Base-by-base conservation (phyloP, 768 basidiomycete species). In the Hygrocybe coccinea region DNA sequence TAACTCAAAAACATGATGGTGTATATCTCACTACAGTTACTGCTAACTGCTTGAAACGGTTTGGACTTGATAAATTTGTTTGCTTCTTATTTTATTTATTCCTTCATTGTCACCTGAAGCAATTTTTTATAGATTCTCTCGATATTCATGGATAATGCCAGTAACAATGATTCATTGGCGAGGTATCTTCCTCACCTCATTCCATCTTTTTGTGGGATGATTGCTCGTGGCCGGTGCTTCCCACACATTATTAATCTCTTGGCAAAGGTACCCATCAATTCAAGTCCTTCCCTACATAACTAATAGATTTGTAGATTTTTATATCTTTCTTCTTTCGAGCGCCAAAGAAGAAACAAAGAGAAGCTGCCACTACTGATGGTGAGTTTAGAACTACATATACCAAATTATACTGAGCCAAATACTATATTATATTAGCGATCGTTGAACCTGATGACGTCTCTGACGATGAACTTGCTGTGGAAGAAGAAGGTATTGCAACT, bases 211-310 rank as follows among this genome's bases (percentile, higher is more conserved):
- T 45, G 56, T 0, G 67, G 70, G 1, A 39, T 36, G n/a, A 37
- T 48, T 3, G 48, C 53, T 1, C 58, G 62, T 10, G 51, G 59
- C 2, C 56, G 62, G 2, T 73, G 71, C 57, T 57, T 69, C n/a
- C 64, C 65, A 11, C 70, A 72, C 45, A 69, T 66, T 41, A 17
- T 71, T 9, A 71, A 72, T 58, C 57, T 73, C 2, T 62, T 70
- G 55, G 69, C 67, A 10, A 70, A 72, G 62, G 70, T 69, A 52
- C 11, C 54, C 60, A n/a, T 52, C 45, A n/a, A 47, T 6, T 52
- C 22, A 36, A 24, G 4, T 8, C 29, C 29, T 29, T 29, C n/a
- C 5, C 39, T 11, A 36, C 48, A 12, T 50, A 51, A 14, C 25
- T 60, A 52, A 56, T 47, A 41, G 22, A 19, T 52, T 58, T n/a